phyloP scores from a whole-genome alignment of 495 filamentous ascomycete species.

The Aspergillus bertholletiae region DNA sequence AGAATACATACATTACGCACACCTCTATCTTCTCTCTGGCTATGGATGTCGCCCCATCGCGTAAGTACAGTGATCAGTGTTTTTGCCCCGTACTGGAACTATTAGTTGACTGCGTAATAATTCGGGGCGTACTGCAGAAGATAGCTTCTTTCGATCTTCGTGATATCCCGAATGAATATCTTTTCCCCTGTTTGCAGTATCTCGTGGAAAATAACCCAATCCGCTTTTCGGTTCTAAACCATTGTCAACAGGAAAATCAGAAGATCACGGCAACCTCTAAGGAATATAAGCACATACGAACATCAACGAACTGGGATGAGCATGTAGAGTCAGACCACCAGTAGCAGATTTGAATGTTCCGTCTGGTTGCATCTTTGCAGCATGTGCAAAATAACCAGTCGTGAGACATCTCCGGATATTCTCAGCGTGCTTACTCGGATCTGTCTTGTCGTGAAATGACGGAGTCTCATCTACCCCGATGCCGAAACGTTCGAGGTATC shows the following conservation, averaged over 20 bases:
- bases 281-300: slow-evolving; percentile 57
- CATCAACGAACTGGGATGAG: slow-evolving; percentile 91
- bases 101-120: slow-evolving; percentile 65
- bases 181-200: slow-evolving; percentile 89
- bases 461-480: slow-evolving; percentile 63
- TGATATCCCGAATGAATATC: slow-evolving; percentile 87
- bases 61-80: not conserved
- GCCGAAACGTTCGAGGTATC: slow-evolving; percentile 84
- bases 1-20: no score
- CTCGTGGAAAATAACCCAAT: slow-evolving; percentile 98
- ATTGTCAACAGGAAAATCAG: slow-evolving; percentile 18
- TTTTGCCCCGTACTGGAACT: not conserved
- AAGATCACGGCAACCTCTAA: not conserved
- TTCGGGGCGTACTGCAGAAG: slow-evolving; percentile 83
- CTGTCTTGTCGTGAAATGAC: slow-evolving; percentile 21
- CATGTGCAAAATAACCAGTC: slow-evolving; percentile 91
- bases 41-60: no score
- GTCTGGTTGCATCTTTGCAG: slow-evolving; percentile 92
- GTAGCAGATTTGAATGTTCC: slow-evolving; percentile 82
- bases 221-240: slow-evolving; percentile 79
- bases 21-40: no score
- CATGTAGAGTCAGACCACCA: slow-evolving; percentile 69
- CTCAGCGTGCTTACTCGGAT: slow-evolving; percentile 54
- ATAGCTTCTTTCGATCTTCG: slow-evolving; percentile 87
- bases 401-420: slow-evolving; percentile 84